These are phyloP conservation scores for Fusarium floridanum DNA, from an alignment of 2,329 filamentous ascomycete species.

Conservation along the genomic window DNA sequence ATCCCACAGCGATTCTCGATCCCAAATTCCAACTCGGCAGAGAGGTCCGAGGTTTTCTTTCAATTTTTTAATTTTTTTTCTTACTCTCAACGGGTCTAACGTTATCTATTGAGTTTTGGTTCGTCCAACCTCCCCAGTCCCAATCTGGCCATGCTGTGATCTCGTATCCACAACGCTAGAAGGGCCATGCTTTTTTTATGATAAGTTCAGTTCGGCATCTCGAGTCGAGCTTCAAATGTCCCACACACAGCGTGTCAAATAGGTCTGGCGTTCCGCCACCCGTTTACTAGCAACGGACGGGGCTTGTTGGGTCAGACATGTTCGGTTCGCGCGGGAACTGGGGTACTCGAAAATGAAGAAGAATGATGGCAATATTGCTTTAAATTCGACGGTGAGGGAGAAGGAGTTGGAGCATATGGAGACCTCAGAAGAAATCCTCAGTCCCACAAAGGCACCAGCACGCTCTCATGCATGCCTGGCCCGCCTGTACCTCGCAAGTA, in stretches of 20 bases:
- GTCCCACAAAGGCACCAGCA: not conserved
- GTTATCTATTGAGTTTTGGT: conserved; percentile 19
- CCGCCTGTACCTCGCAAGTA: conserved; percentile 9
- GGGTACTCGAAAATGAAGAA: not conserved
- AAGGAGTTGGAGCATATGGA: not conserved
- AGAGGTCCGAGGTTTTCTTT: not conserved
- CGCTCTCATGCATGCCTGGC: conserved; percentile 4
- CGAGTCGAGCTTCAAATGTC: not conserved
- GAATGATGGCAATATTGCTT: conserved; percentile 1
- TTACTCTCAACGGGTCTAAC: conserved; percentile 6
- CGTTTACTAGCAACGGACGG: conserved; percentile 26
- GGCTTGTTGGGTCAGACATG: not conserved
- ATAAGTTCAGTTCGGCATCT: not conserved
- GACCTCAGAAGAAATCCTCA: not conserved
- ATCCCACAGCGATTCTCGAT: conserved; percentile 35
- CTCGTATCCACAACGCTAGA: conserved; percentile 20
- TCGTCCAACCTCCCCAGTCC: conserved; percentile 19
- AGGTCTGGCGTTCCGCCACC: conserved; percentile 39
- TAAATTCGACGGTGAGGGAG: conserved; percentile 2
- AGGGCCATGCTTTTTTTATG: conserved; percentile 2
- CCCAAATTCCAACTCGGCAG: conserved; percentile 6
- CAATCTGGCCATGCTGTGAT: conserved; percentile 12
- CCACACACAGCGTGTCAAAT: conserved; percentile 18
- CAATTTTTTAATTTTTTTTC: conserved; percentile 13
- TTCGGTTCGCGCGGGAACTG: not conserved